Conservation (phyloP, 176 grass and related monocot species). For the Chrysopogon serrulatus region DNA sequence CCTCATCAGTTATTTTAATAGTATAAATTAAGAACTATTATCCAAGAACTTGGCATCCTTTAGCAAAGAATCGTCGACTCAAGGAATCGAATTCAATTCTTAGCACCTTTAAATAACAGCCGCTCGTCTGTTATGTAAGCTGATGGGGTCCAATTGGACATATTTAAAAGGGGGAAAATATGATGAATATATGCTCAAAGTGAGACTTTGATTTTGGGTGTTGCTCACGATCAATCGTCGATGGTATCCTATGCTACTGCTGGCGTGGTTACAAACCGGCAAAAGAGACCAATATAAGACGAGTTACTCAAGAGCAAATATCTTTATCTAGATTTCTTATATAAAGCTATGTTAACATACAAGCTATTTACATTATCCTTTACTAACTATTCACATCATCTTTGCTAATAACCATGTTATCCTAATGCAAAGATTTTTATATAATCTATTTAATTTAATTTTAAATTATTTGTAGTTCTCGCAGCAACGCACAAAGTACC, state of each 20-base stretch:
- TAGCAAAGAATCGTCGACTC: neutral
- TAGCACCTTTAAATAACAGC: slow-evolving; percentile 5
- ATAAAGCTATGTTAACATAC: no score
- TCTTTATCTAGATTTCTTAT: no score
- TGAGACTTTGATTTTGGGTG: neutral
- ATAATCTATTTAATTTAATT: no score
- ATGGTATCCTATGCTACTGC: neutral
- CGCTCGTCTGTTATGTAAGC: neutral
- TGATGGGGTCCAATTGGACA: neutral
- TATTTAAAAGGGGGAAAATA: neutral
- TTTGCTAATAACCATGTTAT: no score
- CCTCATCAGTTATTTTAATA: neutral
- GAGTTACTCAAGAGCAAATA: neutral
- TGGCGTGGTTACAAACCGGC: neutral
- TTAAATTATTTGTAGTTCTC: no score
- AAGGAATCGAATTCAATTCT: slow-evolving; percentile 24
- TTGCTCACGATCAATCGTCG: neutral
- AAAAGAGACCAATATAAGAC: neutral
- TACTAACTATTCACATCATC: no score
- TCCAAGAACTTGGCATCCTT: neutral
- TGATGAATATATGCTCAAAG: neutral
- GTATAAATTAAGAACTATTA: neutral
- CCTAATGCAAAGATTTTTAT: no score
- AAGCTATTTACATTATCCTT: no score
- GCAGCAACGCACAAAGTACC: no score